Evolutionary conservation across 345 rosid genomes (phyloP).

Genomic region (Rhodomyrtus tomentosa): DNA sequence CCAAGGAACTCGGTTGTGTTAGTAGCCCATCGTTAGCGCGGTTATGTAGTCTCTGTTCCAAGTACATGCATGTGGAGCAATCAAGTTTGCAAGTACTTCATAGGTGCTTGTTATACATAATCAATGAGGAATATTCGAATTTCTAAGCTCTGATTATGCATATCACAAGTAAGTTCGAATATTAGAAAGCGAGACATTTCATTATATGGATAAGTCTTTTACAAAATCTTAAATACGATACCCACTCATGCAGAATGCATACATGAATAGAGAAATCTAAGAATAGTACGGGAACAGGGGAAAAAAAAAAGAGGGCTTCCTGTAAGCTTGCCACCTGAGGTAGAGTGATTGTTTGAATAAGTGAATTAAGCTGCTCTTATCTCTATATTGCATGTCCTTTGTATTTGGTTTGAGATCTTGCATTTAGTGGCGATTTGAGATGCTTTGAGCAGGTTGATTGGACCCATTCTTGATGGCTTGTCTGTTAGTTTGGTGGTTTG

Average conservation of each 20-base stretch:
- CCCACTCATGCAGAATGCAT: too few species aligned
- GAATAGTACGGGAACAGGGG: too few species aligned
- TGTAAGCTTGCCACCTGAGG: too few species aligned
- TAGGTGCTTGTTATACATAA: neutral
- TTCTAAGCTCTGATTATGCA: neutral
- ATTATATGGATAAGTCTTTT: neutral
- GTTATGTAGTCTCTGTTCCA: neutral
- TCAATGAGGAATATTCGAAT: neutral
- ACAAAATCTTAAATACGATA: too few species aligned
- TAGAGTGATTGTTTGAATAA: too few species aligned
- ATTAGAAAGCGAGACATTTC: neutral
- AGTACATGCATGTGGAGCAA: neutral
- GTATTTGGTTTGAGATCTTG: neutral
- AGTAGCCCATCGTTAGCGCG: neutral
- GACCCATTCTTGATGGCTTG: neutral
- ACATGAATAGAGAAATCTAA: too few species aligned
- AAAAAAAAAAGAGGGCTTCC: too few species aligned
- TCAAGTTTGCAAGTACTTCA: neutral
- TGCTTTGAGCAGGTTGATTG: neutral
- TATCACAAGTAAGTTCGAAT: neutral
- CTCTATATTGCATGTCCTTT: neutral
- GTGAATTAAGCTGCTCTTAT: neutral
- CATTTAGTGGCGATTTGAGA: neutral
- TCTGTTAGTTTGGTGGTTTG: neutral
- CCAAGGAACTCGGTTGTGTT: neutral